A percentile compares a stretch with the other conserved stretches of the same genome.
phyloP scores from a whole-genome alignment of 2,329 filamentous ascomycete genomes.

The Coniochaeta prunicola region DNA sequence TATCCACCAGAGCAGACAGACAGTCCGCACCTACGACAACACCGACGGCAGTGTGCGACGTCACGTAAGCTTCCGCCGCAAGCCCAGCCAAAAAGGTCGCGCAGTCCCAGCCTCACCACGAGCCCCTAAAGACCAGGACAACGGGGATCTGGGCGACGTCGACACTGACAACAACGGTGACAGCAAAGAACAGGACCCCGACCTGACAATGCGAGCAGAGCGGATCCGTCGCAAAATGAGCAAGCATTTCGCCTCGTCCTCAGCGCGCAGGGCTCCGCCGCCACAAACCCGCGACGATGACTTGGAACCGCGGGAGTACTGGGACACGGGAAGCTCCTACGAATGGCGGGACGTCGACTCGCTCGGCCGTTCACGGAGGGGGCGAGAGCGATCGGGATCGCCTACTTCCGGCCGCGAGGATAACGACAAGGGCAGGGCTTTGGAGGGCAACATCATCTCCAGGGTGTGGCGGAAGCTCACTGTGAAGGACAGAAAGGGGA shows the following conservation, averaged over 20 bases:
- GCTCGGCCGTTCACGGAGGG: background rate
- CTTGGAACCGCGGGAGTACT: background rate
- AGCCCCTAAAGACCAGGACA: background rate
- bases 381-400: background rate
- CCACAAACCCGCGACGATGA: background rate
- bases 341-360: background rate
- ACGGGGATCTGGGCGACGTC: background rate
- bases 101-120: background rate
- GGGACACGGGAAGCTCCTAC: background rate
- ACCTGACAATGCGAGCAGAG: background rate
- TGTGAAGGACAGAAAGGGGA: background rate
- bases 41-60: background rate
- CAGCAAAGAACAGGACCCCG: background rate
- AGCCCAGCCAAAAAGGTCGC: background rate
- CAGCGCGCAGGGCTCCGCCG: background rate
- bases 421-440: background rate
- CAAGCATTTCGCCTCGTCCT: background rate
- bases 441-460: background rate
- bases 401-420: background rate
- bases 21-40: background rate
- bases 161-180: background rate
- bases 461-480: background rate
- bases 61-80: background rate
- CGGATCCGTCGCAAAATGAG: background rate
- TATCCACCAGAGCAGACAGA: background rate